Evolutionary conservation across 2,329 filamentous ascomycete genomes (phyloP), one percentile per base, ranked within the genome.

Genomic region (Colletotrichum endophyticum): DNA sequence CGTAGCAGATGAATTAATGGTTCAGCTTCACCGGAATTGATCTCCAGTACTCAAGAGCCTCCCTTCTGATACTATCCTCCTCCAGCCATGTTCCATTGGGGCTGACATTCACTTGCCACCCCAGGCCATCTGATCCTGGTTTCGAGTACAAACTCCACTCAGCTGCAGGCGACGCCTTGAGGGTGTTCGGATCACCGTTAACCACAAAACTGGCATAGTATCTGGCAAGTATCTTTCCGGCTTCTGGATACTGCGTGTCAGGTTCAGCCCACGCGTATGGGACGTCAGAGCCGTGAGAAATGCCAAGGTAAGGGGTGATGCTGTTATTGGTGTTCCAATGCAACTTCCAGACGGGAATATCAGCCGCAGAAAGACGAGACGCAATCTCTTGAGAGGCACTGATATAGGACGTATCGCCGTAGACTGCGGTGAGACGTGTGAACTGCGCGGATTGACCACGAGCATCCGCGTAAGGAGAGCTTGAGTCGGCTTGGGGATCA

Each of bases 271-370:
- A 76, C 3, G 59, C 66, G 22, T 76, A 76, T 4, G 34, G 28
- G 4, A 73, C 53, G 25, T 76, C 71, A 8, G 74, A 19, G 8
- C 44, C 53, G 39, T 76, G 71, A 0, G 71, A 73, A 36, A 76
- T 66, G 11, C 74, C 74, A 3, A 70, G 61, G 83, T 85, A 86
- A 0, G 79, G 78, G 8, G 84, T 82, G 22, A 78, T 81, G 28
- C 76, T 80, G 56, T 84, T 81, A 44, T 84, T 84, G 2, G 85
- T 85, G 77, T 85, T 84, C 80, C 86, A 86, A 5, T 84, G 82
- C 12, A 82, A 71, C 66, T 85, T 86, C 84, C 84, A 86, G 0
- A 82, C 84, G 0, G 85, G 84, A 13, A 78, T 11, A 3, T 62
- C 62, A 4, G 28, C 76, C 2, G 66, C 66, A 12, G 69, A 56